Evolutionary conservation across 805 yeast genomes (phyloP).

Genomic region (Kodamaea lidongshanica): DNA sequence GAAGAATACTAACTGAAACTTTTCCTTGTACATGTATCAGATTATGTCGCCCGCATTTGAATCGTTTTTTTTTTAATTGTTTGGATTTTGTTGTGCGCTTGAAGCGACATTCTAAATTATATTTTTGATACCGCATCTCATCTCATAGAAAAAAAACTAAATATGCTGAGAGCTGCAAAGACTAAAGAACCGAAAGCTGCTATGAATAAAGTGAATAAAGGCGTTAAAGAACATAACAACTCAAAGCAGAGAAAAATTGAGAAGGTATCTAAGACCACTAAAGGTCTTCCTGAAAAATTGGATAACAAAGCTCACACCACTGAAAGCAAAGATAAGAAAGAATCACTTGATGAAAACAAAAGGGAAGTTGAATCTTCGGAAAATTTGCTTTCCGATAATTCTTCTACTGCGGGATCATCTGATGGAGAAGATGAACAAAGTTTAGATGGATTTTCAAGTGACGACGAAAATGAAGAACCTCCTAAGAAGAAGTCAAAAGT

Average conservation of each 20-base stretch:
- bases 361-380: conserved; percentile 10
- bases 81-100: no score
- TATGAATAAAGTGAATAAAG: no score
- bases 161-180: no score
- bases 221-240: no score
- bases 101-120: no score
- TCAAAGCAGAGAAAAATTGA: conserved; percentile 6
- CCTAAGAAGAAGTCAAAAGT: conserved; percentile 19
- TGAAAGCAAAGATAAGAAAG: conserved; percentile 14
- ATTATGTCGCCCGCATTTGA: no score
- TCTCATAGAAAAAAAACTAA: no score
- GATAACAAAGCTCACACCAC: conserved; percentile 7
- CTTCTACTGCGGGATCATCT: conserved; percentile 13
- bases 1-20: no score
- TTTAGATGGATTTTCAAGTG: conserved; percentile 18
- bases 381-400: conserved; percentile 15
- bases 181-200: no score
- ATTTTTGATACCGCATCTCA: no score
- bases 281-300: conserved; percentile 3
- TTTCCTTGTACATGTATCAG: no score
- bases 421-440: conserved; percentile 21
- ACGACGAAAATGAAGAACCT: conserved; percentile 23
- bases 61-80: no score
- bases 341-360: conserved; percentile 18
- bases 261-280: conserved; percentile 4